These are phyloP conservation scores for Neurospora sp. DNA, from an alignment of 495 filamentous ascomycete genomes.

Conservation along the genomic window DNA sequence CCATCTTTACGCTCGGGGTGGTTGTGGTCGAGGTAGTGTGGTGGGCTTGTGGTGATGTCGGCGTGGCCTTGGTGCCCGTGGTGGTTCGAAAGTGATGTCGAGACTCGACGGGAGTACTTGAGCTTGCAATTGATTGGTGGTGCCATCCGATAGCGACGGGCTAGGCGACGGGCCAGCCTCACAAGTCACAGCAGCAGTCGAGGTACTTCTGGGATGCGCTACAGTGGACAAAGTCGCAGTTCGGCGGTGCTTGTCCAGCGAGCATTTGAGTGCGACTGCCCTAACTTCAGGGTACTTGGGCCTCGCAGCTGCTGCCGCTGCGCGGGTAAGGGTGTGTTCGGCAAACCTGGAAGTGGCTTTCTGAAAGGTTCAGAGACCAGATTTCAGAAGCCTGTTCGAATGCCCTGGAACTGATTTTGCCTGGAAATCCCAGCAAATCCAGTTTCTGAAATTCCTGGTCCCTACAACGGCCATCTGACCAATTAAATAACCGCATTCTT, in stretches of 20 bases:
- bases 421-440: no score
- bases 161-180: neutral
- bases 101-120: neutral
- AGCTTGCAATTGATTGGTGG: neutral
- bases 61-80: neutral
- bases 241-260: neutral
- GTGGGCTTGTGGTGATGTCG: conserved; percentile 5
- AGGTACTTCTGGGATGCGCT: neutral
- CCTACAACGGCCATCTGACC: no score
- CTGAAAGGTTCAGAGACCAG: no score
- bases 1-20: conserved; percentile 30
- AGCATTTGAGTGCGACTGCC: neutral
- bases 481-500: no score
- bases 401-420: no score
- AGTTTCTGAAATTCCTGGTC: no score
- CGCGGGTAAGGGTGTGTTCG: no score
- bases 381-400: no score
- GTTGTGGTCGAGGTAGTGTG: conserved; percentile 24
- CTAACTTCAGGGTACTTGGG: neutral
- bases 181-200: neutral
- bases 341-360: no score
- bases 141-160: neutral
- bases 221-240: neutral
- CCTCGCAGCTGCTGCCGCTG: neutral
- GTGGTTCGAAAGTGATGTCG: conserved; percentile 1